Evolutionary conservation across 2,329 filamentous ascomycete species (phyloP), one percentile per base, ranked within the genome.

Genomic region (Harringtonia aguacate): DNA sequence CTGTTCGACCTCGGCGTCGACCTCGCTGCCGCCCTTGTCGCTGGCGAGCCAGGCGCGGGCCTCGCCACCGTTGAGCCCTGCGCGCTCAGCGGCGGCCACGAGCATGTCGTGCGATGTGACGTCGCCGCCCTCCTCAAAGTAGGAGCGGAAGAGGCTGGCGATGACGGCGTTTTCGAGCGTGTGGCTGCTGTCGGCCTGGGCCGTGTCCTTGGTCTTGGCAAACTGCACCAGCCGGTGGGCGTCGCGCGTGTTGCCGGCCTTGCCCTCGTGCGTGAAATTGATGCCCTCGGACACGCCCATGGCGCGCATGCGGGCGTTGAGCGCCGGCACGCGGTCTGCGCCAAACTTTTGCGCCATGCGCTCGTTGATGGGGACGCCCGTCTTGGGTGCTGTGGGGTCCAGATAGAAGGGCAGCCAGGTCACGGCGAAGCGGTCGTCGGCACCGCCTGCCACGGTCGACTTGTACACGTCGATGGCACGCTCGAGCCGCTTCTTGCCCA

Each of bases 391-490:
- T 1, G 75, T 68, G 0, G 85, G 83, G 56, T 89, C 80, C 42
- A 94, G 75, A 60, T 90, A 89, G 66, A 85, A 94, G 2, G 87
- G 83, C 48, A 75, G 72, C 84, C 86, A 94, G 48, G 72, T 73
- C 14, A 84, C 77, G 38, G 70, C 73, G 65, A 94, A 89, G 18
- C 72, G 84, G 62, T 90, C 83, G 33, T 70, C 61, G 36, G 60
- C 56, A 10, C 67, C 74, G 40, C 67, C 64, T 0, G 82, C 78
- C 52, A 86, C 68, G 33, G 70, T 67, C 54, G 73, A 68, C 55
- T 76, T 73, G 66, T 85, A 86, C 27, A 74, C 61, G 9, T 68
- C 59, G 48, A 94, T 90, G 49, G 83, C 86, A 48, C 73, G 74
- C 41, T 82, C 76, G 33, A 94, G 75, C 31, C 84, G 79, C 50